Evolutionary conservation across 768 basidiomycete species (phyloP), one percentile per base, ranked within the genome.

Genomic region (Tylopilus rubrobrunneus): DNA sequence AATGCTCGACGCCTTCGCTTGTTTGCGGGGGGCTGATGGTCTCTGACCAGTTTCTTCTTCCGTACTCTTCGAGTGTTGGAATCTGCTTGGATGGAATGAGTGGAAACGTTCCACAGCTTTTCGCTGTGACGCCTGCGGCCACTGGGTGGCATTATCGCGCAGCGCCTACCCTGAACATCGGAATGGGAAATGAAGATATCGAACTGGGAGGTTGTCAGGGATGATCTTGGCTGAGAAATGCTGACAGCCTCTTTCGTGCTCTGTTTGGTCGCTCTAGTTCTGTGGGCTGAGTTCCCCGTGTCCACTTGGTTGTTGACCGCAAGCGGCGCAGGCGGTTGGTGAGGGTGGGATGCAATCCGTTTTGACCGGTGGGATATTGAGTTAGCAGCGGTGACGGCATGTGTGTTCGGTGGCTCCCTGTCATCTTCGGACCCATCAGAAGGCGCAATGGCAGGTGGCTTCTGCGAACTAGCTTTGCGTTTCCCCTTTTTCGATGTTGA

Each of bases 391-490:
- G 50, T 29, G 21, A 34, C 45, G 12, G 12, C 21, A 45, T 15
- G 48, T 41, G 41, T 21, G 40, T 49, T 17, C 43, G 57, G n/a
- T 4, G 45, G 23, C 21, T n/a, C 42, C 28, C 50, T 48, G 40
- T 63, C 66, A n/a, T 66, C 59, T 44, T 55, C 64, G n/a, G 59
- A 62, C n/a, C 41, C 51, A 56, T 62, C 59, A 23, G 67, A 59
- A 21, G 58, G 52, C 31, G 62, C 40, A 25, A 60, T 49, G 15
- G 53, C 40, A 0, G 56, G 27, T 21, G 62, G 55, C 17, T 62
- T 55, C 58, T 69, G 66, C 46, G 60, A 58, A 37, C 45, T 51
- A 33, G 58, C 50, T 54, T 64, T 67, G 39, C 60, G 67, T 48
- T 67, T 62, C 10, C 36, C 43, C 42, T 29, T 55, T 40, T 55